Evolutionary conservation across 2,329 filamentous ascomycete species (phyloP), one percentile per base, ranked within the genome.

Genomic region (Blastomyces emzantsi): DNA sequence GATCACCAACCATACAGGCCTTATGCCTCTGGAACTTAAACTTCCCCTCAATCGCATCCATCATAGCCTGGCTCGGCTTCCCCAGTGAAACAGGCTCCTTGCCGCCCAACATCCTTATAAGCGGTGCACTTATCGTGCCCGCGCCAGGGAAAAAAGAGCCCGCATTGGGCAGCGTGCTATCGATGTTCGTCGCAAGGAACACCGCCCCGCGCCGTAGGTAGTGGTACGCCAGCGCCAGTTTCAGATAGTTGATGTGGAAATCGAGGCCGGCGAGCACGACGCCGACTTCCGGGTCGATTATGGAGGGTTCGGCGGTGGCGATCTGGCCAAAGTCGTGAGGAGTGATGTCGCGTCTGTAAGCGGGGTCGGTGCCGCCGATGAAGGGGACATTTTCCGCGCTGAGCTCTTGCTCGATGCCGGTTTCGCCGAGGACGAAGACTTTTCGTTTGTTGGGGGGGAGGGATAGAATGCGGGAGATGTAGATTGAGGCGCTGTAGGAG

Each of bases 41-140:
- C 77, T 96, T 96, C 64, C 93, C 93, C 80, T 97, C 93, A 64
- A 99, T 89, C 2, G 94, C 92, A 75, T 97, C 93, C 93, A 99
- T 96, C 94, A 99, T 99, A 3, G 93, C 93, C 79, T 96, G 92
- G 74, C 91, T 96, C 2, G 94, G 94, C 79, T 99, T 99, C 0
- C 94, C 94, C 51, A 97, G 79, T 2, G 90, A 87, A 41, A 91
- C 77, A 0, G 94, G 93, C 70, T 89, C 82, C 73, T 85, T 78
- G 2, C 82, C 82, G 22, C 74, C 78, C 3, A 84, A 81, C 81
- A 90, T 90, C 74, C 89, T 88, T 62, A 88, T 81, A 65, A 99
- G 78, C 1, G 92, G 90, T 33, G 90, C 86, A 60, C 88, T 87
- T 67, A 90, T 87, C 1, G 90, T 88, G 0, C 94, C 94, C 0